Evolutionary conservation across 352 stramenopile genomes (phyloP).

Genomic region (Pythium coloratum): DNA sequence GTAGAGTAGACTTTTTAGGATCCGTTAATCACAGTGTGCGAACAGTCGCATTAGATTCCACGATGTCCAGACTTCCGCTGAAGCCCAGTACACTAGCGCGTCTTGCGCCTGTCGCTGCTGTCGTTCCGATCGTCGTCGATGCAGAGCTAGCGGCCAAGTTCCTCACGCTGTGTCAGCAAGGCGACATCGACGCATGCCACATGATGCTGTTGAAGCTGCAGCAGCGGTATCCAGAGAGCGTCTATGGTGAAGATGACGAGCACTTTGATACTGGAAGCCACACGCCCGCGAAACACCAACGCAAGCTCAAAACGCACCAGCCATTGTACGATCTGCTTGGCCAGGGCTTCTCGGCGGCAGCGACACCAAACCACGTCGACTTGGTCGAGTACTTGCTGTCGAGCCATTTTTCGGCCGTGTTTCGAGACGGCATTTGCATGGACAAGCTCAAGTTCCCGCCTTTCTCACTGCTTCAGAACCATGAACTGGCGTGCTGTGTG

Average conservation of each 20-base stretch:
- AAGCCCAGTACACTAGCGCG: not conserved
- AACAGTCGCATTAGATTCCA: constrained; percentile 16
- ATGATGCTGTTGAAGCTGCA: constrained; percentile 19
- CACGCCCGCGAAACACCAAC: not conserved
- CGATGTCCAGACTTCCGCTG: constrained; percentile 12
- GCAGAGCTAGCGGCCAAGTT: constrained; percentile 8
- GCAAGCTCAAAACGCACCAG: constrained; percentile 6
- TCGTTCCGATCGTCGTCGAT: constrained; percentile 12
- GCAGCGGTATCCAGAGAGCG: constrained; percentile 18
- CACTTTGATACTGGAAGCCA: not conserved
- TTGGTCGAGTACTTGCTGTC: constrained; percentile 28
- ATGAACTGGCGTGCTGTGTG: constrained; percentile 16
- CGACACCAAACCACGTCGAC: constrained; percentile 19
- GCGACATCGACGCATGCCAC: constrained; percentile 27
- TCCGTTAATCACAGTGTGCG: not conserved
- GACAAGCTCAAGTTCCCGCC: constrained; percentile 14
- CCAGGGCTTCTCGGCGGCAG: constrained; percentile 13
- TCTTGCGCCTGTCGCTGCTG: not conserved
- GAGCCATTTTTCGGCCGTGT: constrained; percentile 3
- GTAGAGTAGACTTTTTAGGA: constrained; percentile 13
- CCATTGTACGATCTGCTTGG: constrained; percentile 26
- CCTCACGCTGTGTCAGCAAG: constrained; percentile 9
- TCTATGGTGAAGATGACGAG: not conserved
- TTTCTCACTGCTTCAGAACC: constrained; percentile 1
- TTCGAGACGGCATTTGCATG: constrained; percentile 23